Evolutionary conservation across 73 alveolate species (phyloP).

Genomic region (Uronychia setigera): DNA sequence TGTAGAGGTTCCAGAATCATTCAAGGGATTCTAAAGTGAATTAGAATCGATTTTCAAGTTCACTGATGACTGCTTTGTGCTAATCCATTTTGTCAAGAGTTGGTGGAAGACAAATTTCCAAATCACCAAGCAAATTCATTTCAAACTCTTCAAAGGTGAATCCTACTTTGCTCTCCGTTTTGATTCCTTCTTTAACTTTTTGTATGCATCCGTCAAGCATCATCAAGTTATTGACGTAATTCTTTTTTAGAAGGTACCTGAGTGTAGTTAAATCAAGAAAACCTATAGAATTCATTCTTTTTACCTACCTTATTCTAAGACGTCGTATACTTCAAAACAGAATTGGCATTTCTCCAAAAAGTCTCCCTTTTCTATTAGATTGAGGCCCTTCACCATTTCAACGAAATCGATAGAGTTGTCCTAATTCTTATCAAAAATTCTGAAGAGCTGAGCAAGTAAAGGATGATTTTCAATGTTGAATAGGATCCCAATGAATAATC

Average conservation of each 20-base stretch:
- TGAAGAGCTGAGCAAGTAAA: constrained; percentile 34
- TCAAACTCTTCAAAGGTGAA: constrained; percentile 56
- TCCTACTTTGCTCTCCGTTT: constrained; percentile 19
- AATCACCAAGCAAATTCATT: constrained; percentile 8
- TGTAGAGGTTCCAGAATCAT: constrained; percentile 42
- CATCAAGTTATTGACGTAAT: constrained; percentile 29
- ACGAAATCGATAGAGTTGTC: constrained; percentile 47
- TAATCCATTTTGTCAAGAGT: constrained; percentile 64
- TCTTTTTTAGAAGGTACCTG: constrained; percentile 49
- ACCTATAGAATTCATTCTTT: background rate
- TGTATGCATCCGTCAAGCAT: constrained; percentile 15
- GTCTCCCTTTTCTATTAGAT: constrained; percentile 38
- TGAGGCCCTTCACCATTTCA: constrained; percentile 50
- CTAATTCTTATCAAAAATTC: constrained; percentile 36
- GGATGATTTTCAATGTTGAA: constrained; percentile 62
- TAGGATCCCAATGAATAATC: background rate
- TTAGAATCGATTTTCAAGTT: constrained; percentile 35
- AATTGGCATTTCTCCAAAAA: constrained; percentile 35
- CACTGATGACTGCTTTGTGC: constrained; percentile 43
- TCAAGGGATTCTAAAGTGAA: constrained; percentile 53
- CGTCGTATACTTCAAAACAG: constrained; percentile 52
- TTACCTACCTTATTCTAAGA: constrained; percentile 17
- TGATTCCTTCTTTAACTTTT: background rate
- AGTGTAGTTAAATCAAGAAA: constrained; percentile 37
- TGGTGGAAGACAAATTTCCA: constrained; percentile 25